Evolutionary conservation across 2,329 filamentous ascomycete genomes (phyloP).

Genomic region (Clarireedia hainanense): DNA sequence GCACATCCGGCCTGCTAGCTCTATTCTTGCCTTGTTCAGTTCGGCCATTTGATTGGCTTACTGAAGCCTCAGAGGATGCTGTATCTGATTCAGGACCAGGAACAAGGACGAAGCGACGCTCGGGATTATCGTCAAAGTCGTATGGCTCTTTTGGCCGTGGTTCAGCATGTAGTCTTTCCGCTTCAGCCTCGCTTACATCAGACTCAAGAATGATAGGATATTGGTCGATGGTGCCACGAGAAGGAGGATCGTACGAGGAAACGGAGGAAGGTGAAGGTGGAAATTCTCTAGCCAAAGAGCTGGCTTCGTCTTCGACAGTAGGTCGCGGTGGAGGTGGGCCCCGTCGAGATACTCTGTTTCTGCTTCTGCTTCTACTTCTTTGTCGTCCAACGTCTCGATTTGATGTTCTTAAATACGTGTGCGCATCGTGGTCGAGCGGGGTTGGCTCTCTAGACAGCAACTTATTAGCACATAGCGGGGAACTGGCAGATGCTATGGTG

Average conservation of each 20-base stretch:
- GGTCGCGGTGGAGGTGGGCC: slow-evolving; percentile 47
- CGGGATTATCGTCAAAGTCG: slow-evolving; percentile 28
- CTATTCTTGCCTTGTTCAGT: neutral
- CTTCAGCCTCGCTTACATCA: slow-evolving; percentile 29
- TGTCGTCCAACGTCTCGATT: slow-evolving; percentile 7
- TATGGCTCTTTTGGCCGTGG: slow-evolving; percentile 12
- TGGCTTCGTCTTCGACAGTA: slow-evolving; percentile 61
- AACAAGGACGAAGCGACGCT: slow-evolving; percentile 58
- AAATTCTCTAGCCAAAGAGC: slow-evolving; percentile 53
- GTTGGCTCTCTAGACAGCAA: slow-evolving; percentile 6
- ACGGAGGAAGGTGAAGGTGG: slow-evolving; percentile 28
- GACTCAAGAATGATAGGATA: slow-evolving; percentile 59
- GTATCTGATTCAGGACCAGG: slow-evolving; percentile 22
- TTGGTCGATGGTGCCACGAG: slow-evolving; percentile 61
- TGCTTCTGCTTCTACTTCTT: slow-evolving; percentile 16
- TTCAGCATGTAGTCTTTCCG: slow-evolving; percentile 20
- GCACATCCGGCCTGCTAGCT: too few species aligned
- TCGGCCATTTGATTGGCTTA: slow-evolving; percentile 2
- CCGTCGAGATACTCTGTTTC: slow-evolving; percentile 15
- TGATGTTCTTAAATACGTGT: slow-evolving; percentile 7
- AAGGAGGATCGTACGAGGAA: slow-evolving; percentile 45
- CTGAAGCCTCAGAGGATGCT: neutral
- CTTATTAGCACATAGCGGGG: neutral
- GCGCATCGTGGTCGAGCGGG: slow-evolving; percentile 9
- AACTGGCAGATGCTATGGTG: neutral